These are phyloP conservation scores for Tetratostichococcus sp. DNA, from an alignment of 139 green algal genomes.

Conservation along the genomic window DNA sequence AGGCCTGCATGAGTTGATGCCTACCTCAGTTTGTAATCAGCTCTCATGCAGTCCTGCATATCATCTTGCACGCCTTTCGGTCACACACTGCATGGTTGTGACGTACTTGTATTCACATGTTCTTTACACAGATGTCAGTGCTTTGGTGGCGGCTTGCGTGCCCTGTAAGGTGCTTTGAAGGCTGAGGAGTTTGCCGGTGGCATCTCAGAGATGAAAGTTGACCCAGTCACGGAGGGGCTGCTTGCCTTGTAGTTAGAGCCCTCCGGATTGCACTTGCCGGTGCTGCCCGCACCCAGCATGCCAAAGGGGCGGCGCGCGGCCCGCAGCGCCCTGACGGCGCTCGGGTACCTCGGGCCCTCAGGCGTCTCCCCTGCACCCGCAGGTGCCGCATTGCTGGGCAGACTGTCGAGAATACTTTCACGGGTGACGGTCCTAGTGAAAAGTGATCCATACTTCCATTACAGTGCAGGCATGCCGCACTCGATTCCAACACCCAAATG, in stretches of 20 bases:
- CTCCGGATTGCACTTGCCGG: constrained; percentile 40
- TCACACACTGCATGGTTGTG: too few relatives aligned
- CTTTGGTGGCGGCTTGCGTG: neutral
- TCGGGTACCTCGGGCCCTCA: constrained; percentile 36
- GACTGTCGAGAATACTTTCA: neutral
- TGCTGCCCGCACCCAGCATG: constrained; percentile 36
- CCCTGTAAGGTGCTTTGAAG: neutral
- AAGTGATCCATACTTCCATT: neutral
- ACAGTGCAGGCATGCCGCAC: neutral
- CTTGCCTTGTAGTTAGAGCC: constrained; percentile 36
- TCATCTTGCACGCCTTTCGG: too few relatives aligned
- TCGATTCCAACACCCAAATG: neutral
- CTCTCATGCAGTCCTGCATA: too few relatives aligned
- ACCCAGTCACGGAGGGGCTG: neutral
- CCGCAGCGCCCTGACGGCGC: constrained; percentile 27
- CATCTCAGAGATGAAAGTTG: neutral
- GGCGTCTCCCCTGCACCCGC: constrained; percentile 16
- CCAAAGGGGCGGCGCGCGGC: constrained; percentile 16
- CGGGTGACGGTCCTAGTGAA: too few relatives aligned
- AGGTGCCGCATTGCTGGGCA: neutral
- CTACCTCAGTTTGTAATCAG: too few relatives aligned
- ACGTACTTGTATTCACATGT: neutral
- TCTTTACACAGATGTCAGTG: too few relatives aligned
- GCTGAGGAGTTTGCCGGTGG: too few relatives aligned
- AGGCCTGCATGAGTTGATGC: neutral